Evolutionary conservation across 345 rosid genomes (phyloP), one percentile per base, ranked within the genome.

Genomic region (Ceriops tagal): DNA sequence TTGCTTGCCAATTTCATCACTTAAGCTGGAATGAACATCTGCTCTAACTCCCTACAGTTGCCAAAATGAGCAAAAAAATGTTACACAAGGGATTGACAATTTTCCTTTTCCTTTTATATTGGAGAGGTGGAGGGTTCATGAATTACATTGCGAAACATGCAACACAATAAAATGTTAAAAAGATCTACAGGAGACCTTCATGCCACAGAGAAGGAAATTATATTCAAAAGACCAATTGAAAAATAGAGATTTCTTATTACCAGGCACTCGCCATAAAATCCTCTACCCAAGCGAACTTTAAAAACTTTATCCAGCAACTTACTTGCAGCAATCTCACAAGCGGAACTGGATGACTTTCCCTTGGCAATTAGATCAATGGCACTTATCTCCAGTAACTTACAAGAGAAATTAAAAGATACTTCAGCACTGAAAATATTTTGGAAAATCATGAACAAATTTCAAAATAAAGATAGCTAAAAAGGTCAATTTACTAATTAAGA

Each of bases 211-310:
- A 57, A 18, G 31, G 24, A 21, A 56, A 35, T 55, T 16, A 10
- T 56, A 56, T 21, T 8, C 6, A 32, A 56, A 53, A 39, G 7
- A 46, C 16, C 34, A 58, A 9, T 28, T 51, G 1, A 72, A 52
- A 63, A 73, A 26, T 59, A 24, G 47, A 9, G 51, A 67, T 49
- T 61, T 67, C 11, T 30, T 43, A 37, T 78, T 87, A 93, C 96
- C 96, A 93, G 78, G 83, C 96, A 93, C 66, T 91, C 92, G 79
- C 97, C 98, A 82, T 91, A 89, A 68, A 93, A 77, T 78, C 98
- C 97, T 86, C 88, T 80, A 71, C 98, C 97, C 71, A 93, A 65
- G 43, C 66, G 78, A 72, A 91, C 75, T 77, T 83, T 84, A 64
- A 85, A 76, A 74, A 71, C 80, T 76, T 88, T 89, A 62, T 83